Percentiles rank a stretch among this genome's conserved stretches.
Evolutionary conservation across 1,284 basidiomycete genomes (phyloP).

Genomic region (Apiotrichum sp.): DNA sequence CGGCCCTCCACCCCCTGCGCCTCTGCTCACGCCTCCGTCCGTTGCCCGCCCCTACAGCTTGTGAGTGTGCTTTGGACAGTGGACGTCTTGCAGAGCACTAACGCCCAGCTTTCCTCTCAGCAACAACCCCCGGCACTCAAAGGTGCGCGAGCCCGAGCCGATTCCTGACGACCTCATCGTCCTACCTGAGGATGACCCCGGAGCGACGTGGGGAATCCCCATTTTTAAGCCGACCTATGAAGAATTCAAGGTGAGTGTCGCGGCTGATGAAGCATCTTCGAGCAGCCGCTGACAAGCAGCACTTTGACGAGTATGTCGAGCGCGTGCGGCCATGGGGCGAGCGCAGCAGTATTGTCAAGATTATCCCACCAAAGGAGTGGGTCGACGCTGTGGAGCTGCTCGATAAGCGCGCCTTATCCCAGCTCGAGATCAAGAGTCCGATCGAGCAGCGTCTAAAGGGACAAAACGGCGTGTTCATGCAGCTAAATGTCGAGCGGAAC

Average conservation of each 20-base stretch:
- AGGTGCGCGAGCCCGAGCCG: conserved; percentile 11
- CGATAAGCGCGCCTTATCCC: conserved; percentile 57
- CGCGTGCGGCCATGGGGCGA: conserved; percentile 79
- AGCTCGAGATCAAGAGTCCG: conserved; percentile 69
- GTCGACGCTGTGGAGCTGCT: conserved; percentile 63
- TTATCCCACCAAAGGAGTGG: conserved; percentile 91
- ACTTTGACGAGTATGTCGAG: conserved; percentile 83
- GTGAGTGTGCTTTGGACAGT: neutral
- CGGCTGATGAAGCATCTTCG: no score
- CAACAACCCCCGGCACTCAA: conserved; percentile 12
- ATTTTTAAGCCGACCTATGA: conserved; percentile 87
- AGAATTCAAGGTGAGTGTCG: conserved; percentile 56
- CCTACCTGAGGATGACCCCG: conserved; percentile 67
- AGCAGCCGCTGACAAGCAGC: conserved; percentile 37
- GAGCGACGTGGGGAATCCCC: conserved; percentile 81
- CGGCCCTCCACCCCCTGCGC: neutral
- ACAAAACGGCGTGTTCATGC: conserved; percentile 75
- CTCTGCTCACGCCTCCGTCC: neutral
- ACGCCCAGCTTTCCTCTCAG: conserved; percentile 15
- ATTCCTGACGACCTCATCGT: conserved; percentile 10
- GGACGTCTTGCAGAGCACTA: neutral
- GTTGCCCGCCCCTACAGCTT: conserved; percentile 15
- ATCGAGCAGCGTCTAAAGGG: conserved; percentile 91
- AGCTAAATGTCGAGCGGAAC: conserved; percentile 84
- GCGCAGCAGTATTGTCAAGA: conserved; percentile 83